These are phyloP conservation scores for Pseudogymnoascus sp. DNA, from an alignment of 2,329 filamentous ascomycete species.

Conservation along the genomic window DNA sequence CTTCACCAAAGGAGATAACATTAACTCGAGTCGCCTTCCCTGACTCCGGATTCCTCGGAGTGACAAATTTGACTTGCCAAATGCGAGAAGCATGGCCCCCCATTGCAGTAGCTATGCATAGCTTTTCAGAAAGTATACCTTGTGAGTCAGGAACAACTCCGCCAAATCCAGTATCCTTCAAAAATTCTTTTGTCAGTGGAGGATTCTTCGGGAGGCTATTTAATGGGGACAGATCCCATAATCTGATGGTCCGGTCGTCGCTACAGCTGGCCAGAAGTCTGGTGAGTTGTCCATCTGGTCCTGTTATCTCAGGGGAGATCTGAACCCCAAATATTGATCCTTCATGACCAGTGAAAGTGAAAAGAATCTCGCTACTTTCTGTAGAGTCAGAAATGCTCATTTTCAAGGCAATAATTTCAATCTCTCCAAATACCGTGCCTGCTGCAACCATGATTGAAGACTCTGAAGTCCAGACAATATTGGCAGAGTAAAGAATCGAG, in stretches of 20 bases:
- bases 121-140: constrained; percentile 24
- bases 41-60: constrained; percentile 8
- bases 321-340: constrained; percentile 88
- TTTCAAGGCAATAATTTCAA: constrained; percentile 80
- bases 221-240: constrained; percentile 63
- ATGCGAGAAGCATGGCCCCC: constrained; percentile 79
- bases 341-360: constrained; percentile 63
- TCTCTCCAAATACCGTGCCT: constrained; percentile 90
- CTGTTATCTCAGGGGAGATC: constrained; percentile 53
- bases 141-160: neutral
- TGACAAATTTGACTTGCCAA: constrained; percentile 70
- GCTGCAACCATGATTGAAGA: constrained; percentile 66
- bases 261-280: constrained; percentile 85
- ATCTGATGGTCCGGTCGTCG: constrained; percentile 79
- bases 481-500: constrained; percentile 82
- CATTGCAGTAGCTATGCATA: constrained; percentile 63
- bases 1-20: constrained; percentile 76
- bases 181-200: neutral
- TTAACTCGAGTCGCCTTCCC: constrained; percentile 30
- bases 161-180: constrained; percentile 56
- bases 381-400: constrained; percentile 8
- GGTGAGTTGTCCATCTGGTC: constrained; percentile 32
- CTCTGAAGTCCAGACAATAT: constrained; percentile 53
- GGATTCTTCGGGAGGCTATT: neutral
- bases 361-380: constrained; percentile 37